Evolutionary conservation across 2,329 filamentous ascomycete species (phyloP), one percentile per base, ranked within the genome.

Genomic region (Colletotrichum tropicicola): DNA sequence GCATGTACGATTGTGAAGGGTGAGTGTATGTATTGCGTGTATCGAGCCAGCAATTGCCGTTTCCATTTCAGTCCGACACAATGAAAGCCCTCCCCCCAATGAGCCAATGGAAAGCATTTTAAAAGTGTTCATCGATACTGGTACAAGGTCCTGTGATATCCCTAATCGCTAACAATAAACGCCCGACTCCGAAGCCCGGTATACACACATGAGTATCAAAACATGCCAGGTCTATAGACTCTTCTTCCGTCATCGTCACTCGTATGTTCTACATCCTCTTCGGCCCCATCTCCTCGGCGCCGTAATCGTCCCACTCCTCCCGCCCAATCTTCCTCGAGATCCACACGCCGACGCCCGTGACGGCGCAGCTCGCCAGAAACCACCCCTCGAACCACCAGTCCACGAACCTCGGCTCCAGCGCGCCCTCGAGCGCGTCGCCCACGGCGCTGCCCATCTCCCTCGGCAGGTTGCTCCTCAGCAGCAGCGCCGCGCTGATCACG

Each of bases 301-400:
- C 84, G 71, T 85, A 80, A 73, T 88, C 85, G 70, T 89, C 86
- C 81, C 83, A 88, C 64, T 89, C 88, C 49, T 90, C 87, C 3
- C 75, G 75, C 45, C 72, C 71, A 2, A 93, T 79, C 73, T 87
- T 89, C 66, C 88, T 84, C 0, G 91, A 91, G 4, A 94, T 74
- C 84, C 91, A 92, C 21, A 97, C 89, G 0, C 92, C 92, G n/a
- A 86, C 73, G 1, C 85, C 89, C 1, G 93, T 96, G 12, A 85
- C 73, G 0, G 83, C 79, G 67, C 89, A 91, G 5, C 91, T 90
- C 3, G 89, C 74, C 59, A 97, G 77, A 75, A 97, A 97, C 90
- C 93, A 95, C 7, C 88, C 89, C 75, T 97, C 93, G 70, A 97
- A 97, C 93, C 93, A 97, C 28, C 87, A 84, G 72, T 97, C 89